Conservation (phyloP, 164 flowering plant genomes). For the Sedum album region DNA sequence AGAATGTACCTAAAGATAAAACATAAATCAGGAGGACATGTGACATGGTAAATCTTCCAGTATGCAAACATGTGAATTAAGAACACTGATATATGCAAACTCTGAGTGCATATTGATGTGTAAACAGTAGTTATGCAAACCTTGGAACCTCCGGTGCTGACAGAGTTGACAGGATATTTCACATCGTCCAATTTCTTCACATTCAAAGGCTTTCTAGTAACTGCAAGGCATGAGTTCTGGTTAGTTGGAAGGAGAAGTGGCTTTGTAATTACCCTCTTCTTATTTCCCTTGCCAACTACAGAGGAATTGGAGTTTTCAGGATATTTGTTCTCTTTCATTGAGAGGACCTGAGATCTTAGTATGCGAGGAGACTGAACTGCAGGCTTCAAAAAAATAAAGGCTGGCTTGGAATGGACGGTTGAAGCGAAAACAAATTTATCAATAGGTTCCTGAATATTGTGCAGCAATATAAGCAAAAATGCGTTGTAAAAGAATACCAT, state of each 20-base stretch:
- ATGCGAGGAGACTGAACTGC: conserved; percentile 21
- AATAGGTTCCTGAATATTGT: conserved; percentile 11
- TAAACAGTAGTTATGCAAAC: too few species aligned
- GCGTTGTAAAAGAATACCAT: not conserved
- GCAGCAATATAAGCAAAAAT: not conserved
- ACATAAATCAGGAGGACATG: not conserved
- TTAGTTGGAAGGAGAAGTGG: conserved; percentile 57
- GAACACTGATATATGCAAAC: not conserved
- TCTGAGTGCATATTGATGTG: conserved; percentile 16
- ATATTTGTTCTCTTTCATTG: conserved; percentile 18
- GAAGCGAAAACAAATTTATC: conserved; percentile 6
- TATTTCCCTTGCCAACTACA: conserved; percentile 15
- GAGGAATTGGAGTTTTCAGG: conserved; percentile 22
- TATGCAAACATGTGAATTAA: not conserved
- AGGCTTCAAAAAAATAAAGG: conserved; percentile 15
- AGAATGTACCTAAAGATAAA: not conserved
- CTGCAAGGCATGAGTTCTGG: conserved; percentile 24
- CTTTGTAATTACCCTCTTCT: conserved; percentile 27
- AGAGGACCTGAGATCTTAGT: conserved; percentile 11
- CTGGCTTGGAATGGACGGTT: not conserved
- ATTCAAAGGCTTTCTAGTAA: conserved; percentile 20
- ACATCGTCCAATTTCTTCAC: conserved; percentile 20
- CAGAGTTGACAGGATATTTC: conserved; percentile 18
- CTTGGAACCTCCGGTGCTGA: conserved; percentile 15
- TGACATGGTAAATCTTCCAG: not conserved